Conservation (phyloP, 768 basidiomycete genomes). For the Candolleomyces aberdarensis region DNA sequence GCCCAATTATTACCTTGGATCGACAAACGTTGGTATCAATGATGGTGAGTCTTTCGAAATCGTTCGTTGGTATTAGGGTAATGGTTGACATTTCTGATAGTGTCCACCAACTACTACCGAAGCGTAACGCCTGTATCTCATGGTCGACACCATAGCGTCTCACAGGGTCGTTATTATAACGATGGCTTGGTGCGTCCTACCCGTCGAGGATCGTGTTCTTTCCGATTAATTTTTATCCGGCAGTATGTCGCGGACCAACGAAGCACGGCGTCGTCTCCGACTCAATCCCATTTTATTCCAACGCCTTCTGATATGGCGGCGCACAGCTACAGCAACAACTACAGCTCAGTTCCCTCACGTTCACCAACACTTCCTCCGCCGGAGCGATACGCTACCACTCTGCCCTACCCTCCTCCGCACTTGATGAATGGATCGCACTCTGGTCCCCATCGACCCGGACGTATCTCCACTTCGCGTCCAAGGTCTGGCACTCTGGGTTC, state of each 20-base stretch:
- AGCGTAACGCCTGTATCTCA: conserved; percentile 34
- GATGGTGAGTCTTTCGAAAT: conserved; percentile 18
- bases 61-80: background rate
- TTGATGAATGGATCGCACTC: conserved; percentile 25
- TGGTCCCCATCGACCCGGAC: conserved; percentile 31
- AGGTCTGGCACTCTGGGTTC: conserved; percentile 35
- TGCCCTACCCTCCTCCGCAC: conserved; percentile 24
- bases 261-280: conserved; percentile 16
- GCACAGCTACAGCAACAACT: conserved; percentile 24
- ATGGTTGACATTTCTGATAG: conserved; percentile 1
- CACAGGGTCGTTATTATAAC: conserved; percentile 23
- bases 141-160: conserved; percentile 26
- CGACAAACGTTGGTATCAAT: conserved; percentile 20
- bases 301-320: conserved; percentile 31
- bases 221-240: conserved; percentile 16
- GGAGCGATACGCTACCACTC: conserved; percentile 17
- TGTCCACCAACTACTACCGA: conserved; percentile 28
- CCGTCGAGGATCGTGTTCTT: conserved; percentile 12
- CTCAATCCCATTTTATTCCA: conserved; percentile 25
- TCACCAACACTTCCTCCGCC: conserved; percentile 22
- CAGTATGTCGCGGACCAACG: conserved; percentile 18
- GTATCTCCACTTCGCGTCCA: conserved; percentile 39
- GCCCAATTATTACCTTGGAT: conserved; percentile 32
- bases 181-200: conserved; percentile 19
- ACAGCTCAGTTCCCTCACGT: conserved; percentile 19